Evolutionary conservation across 805 yeast genomes (phyloP).

Genomic region (Priceomyces fermenticarens): DNA sequence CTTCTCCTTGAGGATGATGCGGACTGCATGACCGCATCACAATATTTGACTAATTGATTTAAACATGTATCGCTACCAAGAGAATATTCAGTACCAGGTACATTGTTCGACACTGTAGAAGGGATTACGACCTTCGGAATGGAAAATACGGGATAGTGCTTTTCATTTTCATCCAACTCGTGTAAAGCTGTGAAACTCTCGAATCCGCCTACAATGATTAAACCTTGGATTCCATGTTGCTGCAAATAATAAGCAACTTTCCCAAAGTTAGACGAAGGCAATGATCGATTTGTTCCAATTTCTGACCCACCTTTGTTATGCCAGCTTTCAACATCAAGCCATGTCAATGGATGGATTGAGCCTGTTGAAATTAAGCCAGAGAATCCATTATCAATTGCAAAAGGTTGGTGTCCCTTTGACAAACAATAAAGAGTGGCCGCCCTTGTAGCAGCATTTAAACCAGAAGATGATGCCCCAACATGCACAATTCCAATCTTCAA

Average conservation of each 20-base stretch:
- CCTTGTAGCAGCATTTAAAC: slow-evolving; percentile 72
- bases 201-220: slow-evolving; percentile 76
- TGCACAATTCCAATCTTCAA: slow-evolving; percentile 67
- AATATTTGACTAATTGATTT: slow-evolving; percentile 65
- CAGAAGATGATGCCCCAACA: slow-evolving; percentile 81
- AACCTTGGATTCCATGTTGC: slow-evolving; percentile 65
- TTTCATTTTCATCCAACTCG: slow-evolving; percentile 59
- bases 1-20: slow-evolving; percentile 78
- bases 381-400: slow-evolving; percentile 74
- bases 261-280: slow-evolving; percentile 69
- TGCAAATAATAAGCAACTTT: slow-evolving; percentile 70
- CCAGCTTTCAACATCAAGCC: slow-evolving; percentile 76
- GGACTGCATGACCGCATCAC: slow-evolving; percentile 76
- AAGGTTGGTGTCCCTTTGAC: slow-evolving; percentile 70
- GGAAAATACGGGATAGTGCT: slow-evolving; percentile 64
- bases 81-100: slow-evolving; percentile 80
- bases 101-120: slow-evolving; percentile 77
- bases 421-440: slow-evolving; percentile 74
- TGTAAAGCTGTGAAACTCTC: slow-evolving; percentile 74
- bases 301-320: slow-evolving; percentile 75
- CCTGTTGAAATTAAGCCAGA: slow-evolving; percentile 66
- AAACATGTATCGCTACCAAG: slow-evolving; percentile 75
- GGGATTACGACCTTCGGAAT: slow-evolving; percentile 79
- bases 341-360: slow-evolving; percentile 53
- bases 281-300: slow-evolving; percentile 73